phyloP scores from a whole-genome alignment of 352 stramenopile species.

The Sclerospora graminicola region DNA sequence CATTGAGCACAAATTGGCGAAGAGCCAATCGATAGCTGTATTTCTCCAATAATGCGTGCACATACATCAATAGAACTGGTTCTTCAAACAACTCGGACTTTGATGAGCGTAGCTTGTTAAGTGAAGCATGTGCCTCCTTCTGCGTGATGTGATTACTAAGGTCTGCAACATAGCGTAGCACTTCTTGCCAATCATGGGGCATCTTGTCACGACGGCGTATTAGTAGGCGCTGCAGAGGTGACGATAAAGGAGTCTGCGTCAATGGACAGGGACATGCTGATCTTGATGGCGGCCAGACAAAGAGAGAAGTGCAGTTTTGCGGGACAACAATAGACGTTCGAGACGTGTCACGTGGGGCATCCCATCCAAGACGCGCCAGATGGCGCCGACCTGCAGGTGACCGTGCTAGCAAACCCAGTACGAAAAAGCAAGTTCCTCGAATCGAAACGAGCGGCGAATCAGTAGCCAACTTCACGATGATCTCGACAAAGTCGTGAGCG shows the following conservation, averaged over 20 bases:
- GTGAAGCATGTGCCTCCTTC: conserved; percentile 77
- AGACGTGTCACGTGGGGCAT: conserved; percentile 54
- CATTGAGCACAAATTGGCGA: conserved; percentile 80
- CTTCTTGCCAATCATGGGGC: conserved; percentile 64
- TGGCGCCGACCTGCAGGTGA: conserved; percentile 51
- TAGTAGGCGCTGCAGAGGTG: conserved; percentile 51
- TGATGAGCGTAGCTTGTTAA: conserved; percentile 72
- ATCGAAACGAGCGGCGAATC: conserved; percentile 77
- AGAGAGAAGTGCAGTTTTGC: conserved; percentile 70
- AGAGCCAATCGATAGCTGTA: conserved; percentile 82
- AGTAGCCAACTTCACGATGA: conserved; percentile 81
- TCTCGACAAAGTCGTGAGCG: conserved; percentile 69
- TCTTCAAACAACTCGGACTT: conserved; percentile 76
- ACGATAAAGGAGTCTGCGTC: conserved; percentile 46
- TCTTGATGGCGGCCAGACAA: conserved; percentile 54
- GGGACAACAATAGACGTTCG: conserved; percentile 70
- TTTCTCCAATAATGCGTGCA: conserved; percentile 71
- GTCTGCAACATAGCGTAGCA: conserved; percentile 67
- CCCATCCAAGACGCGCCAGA: conserved; percentile 67
- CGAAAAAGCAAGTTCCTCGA: conserved; percentile 81
- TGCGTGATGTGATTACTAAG: conserved; percentile 86
- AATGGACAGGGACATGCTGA: conserved; percentile 25
- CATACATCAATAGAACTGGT: conserved; percentile 69
- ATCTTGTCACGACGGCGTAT: conserved; percentile 39
- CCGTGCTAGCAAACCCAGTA: conserved; percentile 63